A percentile compares a stretch with the other conserved stretches of the same genome.
These are phyloP conservation scores for Protomyces lactucae-debilis DNA, from an alignment of 1,139 yeast species.

Conservation along the genomic window DNA sequence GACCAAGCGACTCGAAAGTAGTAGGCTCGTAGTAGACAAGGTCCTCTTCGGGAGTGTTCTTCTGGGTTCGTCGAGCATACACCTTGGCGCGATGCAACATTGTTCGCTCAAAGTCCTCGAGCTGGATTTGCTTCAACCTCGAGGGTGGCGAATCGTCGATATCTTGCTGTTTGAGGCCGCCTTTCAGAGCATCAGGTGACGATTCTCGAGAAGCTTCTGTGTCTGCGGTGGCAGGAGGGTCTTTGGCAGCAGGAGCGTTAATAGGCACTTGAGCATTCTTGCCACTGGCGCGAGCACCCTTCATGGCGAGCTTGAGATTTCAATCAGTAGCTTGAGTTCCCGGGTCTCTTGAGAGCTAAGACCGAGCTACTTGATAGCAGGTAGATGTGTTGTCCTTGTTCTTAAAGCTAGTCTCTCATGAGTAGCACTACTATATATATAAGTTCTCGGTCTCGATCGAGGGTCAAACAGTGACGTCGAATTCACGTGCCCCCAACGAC, in stretches of 20 bases:
- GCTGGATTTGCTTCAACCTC: constrained; percentile 1
- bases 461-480: too few species aligned
- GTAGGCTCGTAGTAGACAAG: background rate
- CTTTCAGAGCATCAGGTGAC: background rate
- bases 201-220: background rate
- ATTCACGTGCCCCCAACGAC: too few species aligned
- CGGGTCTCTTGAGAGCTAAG: too few species aligned
- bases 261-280: too few species aligned
- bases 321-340: too few species aligned
- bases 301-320: too few species aligned
- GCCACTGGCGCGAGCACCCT: too few species aligned
- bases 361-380: too few species aligned
- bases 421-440: too few species aligned
- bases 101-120: constrained; percentile 18
- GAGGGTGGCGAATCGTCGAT: background rate
- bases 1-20: background rate
- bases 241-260: background rate
- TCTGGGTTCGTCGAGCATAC: background rate
- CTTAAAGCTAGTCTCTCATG: too few species aligned
- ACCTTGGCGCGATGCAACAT: constrained; percentile 2
- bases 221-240: background rate
- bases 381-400: too few species aligned
- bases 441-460: too few species aligned
- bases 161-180: background rate
- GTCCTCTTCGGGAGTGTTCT: background rate